These are phyloP conservation scores for Taphrina communis DNA, from an alignment of 1,139 yeast genomes.

Conservation along the genomic window DNA sequence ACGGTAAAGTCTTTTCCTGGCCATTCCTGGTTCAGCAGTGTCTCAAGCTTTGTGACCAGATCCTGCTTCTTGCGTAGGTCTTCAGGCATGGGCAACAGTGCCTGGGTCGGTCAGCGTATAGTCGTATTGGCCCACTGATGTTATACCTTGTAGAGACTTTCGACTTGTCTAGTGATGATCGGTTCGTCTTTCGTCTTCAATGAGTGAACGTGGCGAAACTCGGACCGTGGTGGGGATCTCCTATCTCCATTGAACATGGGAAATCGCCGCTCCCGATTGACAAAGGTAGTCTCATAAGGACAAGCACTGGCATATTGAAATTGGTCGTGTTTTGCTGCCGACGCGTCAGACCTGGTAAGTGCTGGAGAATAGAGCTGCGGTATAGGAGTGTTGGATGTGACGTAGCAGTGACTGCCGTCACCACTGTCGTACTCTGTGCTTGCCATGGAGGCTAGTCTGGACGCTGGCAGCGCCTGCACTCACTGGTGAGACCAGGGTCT, in stretches of 20 bases:
- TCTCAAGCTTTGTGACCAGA: constrained; percentile 39
- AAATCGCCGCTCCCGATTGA: constrained; percentile 16
- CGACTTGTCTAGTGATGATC: constrained; percentile 6
- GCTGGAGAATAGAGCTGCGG: constrained; percentile 11
- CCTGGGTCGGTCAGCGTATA: constrained; percentile 1
- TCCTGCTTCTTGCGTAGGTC: constrained; percentile 27
- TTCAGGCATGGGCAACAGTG: constrained; percentile 19
- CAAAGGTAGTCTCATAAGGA: constrained; percentile 23
- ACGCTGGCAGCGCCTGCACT: neutral
- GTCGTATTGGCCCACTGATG: neutral
- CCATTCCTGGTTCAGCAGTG: constrained; percentile 46
- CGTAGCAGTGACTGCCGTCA: neutral
- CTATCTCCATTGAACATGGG: constrained; percentile 31
- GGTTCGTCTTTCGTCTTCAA: constrained; percentile 5
- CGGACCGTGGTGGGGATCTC: constrained; percentile 4
- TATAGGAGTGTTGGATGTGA: constrained; percentile 7
- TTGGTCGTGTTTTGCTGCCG: neutral
- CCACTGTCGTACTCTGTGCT: neutral
- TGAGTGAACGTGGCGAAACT: neutral
- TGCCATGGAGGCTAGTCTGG: neutral
- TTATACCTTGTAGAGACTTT: constrained; percentile 18
- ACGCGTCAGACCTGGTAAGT: neutral
- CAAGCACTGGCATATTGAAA: neutral
- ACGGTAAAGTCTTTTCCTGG: constrained; percentile 46
- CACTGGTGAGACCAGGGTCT: neutral